Conservation (phyloP, 768 basidiomycete genomes). For the Lentinula lateritia region DNA sequence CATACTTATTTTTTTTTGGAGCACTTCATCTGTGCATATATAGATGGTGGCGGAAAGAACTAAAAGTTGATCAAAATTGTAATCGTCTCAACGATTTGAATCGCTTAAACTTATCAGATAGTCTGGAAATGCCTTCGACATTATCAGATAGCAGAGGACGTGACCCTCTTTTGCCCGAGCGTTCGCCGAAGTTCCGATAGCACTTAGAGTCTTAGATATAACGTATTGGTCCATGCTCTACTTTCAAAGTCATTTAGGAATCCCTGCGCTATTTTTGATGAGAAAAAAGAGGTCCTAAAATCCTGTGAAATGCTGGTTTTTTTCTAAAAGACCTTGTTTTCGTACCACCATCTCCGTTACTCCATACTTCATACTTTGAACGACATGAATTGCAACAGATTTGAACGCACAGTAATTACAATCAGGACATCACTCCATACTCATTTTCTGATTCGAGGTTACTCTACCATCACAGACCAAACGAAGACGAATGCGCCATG, state of each 20-base stretch:
- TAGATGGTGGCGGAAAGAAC: not conserved
- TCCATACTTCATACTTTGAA: not conserved
- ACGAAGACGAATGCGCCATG: constrained; percentile 22
- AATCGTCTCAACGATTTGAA: not conserved
- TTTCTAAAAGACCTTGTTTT: not conserved
- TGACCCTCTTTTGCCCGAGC: not conserved
- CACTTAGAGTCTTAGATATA: no score
- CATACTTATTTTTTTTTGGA: not conserved
- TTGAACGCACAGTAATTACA: not conserved
- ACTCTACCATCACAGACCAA: constrained; percentile 15
- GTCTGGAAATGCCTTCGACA: not conserved
- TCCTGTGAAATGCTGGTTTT: no score
- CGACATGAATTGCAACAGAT: not conserved
- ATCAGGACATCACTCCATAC: not conserved
- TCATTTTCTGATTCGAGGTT: not conserved
- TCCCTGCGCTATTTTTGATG: no score
- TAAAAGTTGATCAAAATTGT: not conserved
- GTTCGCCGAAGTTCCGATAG: not conserved
- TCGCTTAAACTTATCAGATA: constrained; percentile 2
- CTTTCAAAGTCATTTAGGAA: no score
- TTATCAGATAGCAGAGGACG: not conserved
- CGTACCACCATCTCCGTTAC: not conserved
- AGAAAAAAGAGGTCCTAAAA: no score
- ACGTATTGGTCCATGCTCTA: no score
- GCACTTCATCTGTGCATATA: not conserved